A percentile compares a stretch with the other conserved stretches of the same genome.
Conservation (phyloP, 805 yeast species). For the Candida adriatica region DNA sequence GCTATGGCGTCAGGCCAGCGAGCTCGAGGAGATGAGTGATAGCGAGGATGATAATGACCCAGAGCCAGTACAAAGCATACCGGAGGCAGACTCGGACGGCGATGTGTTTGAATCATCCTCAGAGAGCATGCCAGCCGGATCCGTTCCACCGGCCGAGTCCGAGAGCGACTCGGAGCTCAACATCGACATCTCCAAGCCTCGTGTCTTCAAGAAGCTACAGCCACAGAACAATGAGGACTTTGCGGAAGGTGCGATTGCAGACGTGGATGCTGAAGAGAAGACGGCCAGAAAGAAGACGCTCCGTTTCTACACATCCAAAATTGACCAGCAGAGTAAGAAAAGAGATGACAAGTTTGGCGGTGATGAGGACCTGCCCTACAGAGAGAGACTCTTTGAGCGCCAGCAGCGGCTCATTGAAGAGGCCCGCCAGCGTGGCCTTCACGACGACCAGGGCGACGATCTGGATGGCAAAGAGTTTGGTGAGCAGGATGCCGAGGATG, state of each 20-base stretch:
- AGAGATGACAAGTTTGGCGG: conserved; percentile 59
- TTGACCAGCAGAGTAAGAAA: conserved; percentile 74
- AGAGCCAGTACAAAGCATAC: conserved; percentile 5
- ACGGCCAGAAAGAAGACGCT: conserved; percentile 70
- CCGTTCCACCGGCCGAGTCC: conserved; percentile 12
- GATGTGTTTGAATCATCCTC: conserved; percentile 15
- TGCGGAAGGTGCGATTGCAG: conserved; percentile 69
- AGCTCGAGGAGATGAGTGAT: conserved; percentile 30
- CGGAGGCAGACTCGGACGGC: conserved; percentile 12
- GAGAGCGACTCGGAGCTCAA: conserved; percentile 28
- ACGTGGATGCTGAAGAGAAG: conserved; percentile 83
- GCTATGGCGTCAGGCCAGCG: conserved; percentile 79
- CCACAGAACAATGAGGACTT: conserved; percentile 41
- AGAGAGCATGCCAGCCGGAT: conserved; percentile 12
- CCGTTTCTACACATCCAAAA: conserved; percentile 94
- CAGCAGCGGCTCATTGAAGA: conserved; percentile 82
- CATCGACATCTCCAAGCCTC: conserved; percentile 45
- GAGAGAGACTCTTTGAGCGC: conserved; percentile 84
- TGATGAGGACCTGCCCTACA: conserved; percentile 87
- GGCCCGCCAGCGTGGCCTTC: conserved; percentile 77
- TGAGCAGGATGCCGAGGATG: conserved; percentile 39
- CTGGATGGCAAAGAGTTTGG: conserved; percentile 44
- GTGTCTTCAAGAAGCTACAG: conserved; percentile 38
- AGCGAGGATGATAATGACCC: conserved; percentile 15
- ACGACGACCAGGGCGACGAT: conserved; percentile 47